Base-by-base conservation (phyloP, 495 filamentous ascomycete species). In the Neurospora intermedia region DNA sequence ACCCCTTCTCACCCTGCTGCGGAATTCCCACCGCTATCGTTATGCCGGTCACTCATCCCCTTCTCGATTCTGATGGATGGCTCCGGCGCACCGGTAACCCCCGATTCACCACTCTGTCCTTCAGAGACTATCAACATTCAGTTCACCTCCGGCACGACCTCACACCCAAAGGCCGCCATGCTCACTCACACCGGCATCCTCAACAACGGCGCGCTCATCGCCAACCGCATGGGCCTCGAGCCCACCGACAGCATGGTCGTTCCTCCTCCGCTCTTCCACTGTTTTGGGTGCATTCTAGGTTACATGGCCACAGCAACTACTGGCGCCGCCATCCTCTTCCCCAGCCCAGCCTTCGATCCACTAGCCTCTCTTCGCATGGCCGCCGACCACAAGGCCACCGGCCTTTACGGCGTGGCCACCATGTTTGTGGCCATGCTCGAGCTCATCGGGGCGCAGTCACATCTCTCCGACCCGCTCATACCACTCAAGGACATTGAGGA, bases 241-340 rank as follows among this genome's bases (percentile, higher is more conserved):
- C 83, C 88, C 0, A 75, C 84, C 6, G 94, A 97, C 79, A 84
- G 92, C 69, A 88, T 97, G 41, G 93, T 92, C 80, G 95, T 92
- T 77, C 93, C 94, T 59, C 94, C 94, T 8, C 94, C 94, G 3
- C 84, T 97, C 8, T 97, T 97, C 80, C 94, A 97, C 81, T 97
- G 96, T 80, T 98, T 99, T 80, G 96, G 96, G 69, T 90, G 85
- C 74, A 91, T 98, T 41, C 85, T 99, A 0, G 96, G 96, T 1
- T 96, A 95, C 81, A 96, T 97, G 92, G 96, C 96, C 0, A 95
- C 92, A 1, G 93, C 92, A 15, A 97, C 94, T 0, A 94, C 94
- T 54, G 96, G 91, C 72, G 89, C 92, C 2, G 83, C 89, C 42
- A 94, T 98, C 77, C 89, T 97, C 20, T 96, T 97, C 78, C 93